Evolutionary conservation across 306 rosid species (phyloP).

Genomic region (Albizia julibrissin): DNA sequence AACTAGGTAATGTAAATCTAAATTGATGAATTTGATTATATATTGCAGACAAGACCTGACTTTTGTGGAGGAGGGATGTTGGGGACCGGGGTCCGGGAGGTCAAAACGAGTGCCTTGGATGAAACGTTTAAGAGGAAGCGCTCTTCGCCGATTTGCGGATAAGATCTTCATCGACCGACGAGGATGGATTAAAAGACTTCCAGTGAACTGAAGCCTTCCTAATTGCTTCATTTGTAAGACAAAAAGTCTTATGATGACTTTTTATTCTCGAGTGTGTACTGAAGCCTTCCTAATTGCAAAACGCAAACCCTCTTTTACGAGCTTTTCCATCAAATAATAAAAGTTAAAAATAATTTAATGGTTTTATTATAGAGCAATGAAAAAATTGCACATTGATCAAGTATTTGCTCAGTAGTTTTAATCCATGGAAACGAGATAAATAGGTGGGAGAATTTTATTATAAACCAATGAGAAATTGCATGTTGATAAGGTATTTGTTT

Average conservation of each 20-base stretch:
- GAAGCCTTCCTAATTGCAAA: not conserved
- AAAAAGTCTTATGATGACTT: not conserved
- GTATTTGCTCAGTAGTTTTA: not conserved
- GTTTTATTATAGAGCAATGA: not conserved
- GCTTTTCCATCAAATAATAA: not conserved
- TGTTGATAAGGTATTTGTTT: not conserved
- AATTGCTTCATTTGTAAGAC: not conserved
- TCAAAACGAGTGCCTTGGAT: constrained; percentile 49
- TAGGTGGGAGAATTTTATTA: too few species aligned
- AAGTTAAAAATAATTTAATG: not conserved
- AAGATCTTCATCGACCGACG: constrained; percentile 38
- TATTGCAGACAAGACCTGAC: constrained; percentile 31
- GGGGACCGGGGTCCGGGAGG: constrained; percentile 45
- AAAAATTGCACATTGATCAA: not conserved
- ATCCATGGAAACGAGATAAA: not conserved
- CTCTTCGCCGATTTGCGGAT: not conserved
- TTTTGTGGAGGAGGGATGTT: constrained; percentile 38
- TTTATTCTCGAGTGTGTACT: not conserved
- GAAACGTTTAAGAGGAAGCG: not conserved
- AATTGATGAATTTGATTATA: not conserved
- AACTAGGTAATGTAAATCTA: not conserved
- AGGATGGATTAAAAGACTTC: constrained; percentile 46
- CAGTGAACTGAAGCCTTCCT: not conserved
- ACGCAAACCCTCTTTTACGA: not conserved
- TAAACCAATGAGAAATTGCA: not conserved